Conservation (phyloP, 306 rosid genomes). For the Betula pendula region DNA sequence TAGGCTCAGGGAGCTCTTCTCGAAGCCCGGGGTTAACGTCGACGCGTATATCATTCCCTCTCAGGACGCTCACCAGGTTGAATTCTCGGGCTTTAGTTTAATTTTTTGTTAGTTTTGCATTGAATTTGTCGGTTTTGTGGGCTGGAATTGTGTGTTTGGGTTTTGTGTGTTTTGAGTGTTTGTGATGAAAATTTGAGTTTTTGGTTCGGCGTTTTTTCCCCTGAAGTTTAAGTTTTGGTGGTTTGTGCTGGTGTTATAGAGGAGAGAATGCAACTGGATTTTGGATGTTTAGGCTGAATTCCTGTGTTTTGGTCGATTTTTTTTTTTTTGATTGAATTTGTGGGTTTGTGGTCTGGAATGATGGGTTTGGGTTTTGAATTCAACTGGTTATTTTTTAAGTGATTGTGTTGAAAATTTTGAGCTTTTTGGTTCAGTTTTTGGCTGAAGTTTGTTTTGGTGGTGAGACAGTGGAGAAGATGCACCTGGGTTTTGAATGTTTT, state of each 20-base stretch:
- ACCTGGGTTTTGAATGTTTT: neutral
- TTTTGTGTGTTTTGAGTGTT: neutral
- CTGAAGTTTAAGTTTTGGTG: neutral
- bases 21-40: conserved; percentile 53
- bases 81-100: neutral
- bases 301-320: neutral
- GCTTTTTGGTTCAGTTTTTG: neutral
- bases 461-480: neutral
- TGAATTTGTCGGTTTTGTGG: neutral
- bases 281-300: neutral
- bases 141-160: neutral
- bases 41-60: conserved; percentile 93
- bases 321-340: neutral
- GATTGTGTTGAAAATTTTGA: neutral
- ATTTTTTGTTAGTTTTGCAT: neutral
- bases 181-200: neutral
- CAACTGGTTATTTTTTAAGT: neutral
- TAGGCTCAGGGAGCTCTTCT: conserved; percentile 70
- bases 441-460: neutral
- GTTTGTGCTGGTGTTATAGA: neutral
- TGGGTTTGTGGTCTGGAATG: neutral
- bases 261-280: neutral
- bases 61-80: conserved; percentile 96
- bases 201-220: neutral
- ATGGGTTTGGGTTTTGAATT: neutral